Base-by-base conservation (phyloP, 768 basidiomycete genomes). In the Coprinopsis strossmayeri region DNA sequence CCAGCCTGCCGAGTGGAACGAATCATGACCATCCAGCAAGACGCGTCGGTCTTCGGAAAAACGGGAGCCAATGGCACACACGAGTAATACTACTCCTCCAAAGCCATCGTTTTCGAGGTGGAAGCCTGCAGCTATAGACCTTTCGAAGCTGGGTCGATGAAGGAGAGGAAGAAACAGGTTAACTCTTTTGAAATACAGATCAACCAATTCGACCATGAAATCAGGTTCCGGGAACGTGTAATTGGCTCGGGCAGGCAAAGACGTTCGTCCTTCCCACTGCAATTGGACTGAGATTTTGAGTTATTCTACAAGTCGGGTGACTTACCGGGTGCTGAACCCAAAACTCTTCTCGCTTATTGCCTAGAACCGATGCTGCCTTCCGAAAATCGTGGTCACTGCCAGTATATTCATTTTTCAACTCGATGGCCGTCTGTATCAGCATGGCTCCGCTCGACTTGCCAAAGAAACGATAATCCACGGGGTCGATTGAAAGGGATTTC, bases 1-100 rank as follows among this genome's bases (percentile, higher is more conserved):
- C 81, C 81, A 84, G 0, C 82, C 82, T 2, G 72, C 68, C 1
- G 76, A 79, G 50, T 76, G 74, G 38, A 59, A 55, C 42, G 60
- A 61, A 4, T 64, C 62, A 21, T 58, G 58, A 17, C 65, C 69
- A 41, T 74, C 72, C 9, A 70, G 53, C 34, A 72, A 50, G 1
- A 82, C 77, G 9, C 83, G 69, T 1, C 70, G 72, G 57, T 91
- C 84, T 21, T 79, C 67, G 10, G 73, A 73, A 54, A 64, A 70
- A 44, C 84, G 73, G 1, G 86, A 69, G 2, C 74, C 89, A 17
- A 80, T 68, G 0, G 91, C 87, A 57, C 86, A 89, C 0, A 90
- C 77, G 1, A 88, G 70, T 3, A 91, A 68, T 21, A 88, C 73
- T 0, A 77, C 74, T 1, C 74, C 63, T 0, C 72, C 78, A 57